Percentiles rank a stretch among this genome's conserved stretches.
These are phyloP conservation scores for Harrya chromipes DNA, from an alignment of 768 basidiomycete species.

Conservation along the genomic window DNA sequence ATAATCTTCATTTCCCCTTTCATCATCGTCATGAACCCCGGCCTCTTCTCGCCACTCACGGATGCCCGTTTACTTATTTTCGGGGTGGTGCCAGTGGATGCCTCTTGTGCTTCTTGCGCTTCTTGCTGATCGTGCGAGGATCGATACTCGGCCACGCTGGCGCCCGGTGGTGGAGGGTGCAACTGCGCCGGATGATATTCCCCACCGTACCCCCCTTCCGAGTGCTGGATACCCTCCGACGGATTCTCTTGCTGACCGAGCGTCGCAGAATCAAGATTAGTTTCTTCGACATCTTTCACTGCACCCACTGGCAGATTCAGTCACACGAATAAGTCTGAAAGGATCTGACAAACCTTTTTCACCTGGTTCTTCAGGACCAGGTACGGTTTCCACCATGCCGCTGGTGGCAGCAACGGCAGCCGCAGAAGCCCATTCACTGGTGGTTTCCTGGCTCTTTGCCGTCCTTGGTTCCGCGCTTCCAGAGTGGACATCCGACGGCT, in stretches of 20 bases:
- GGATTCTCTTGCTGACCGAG: background rate
- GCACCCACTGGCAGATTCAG: background rate
- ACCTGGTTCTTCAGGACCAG: background rate
- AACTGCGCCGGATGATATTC: constrained; percentile 29
- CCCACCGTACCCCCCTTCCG: constrained; percentile 8
- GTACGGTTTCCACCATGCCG: too few species aligned
- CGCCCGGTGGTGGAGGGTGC: constrained; percentile 25
- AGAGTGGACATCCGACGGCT: background rate
- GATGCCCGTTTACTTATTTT: background rate
- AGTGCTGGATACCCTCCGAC: background rate
- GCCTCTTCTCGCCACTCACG: constrained; percentile 18
- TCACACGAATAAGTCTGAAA: background rate
- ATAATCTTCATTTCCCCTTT: constrained; percentile 35
- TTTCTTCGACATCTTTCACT: background rate
- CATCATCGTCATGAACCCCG: constrained; percentile 27
- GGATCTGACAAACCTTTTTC: constrained; percentile 11
- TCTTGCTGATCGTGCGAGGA: background rate
- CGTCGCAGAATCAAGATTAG: background rate
- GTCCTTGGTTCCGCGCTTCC: background rate
- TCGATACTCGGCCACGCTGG: constrained; percentile 15
- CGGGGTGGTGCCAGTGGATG: background rate
- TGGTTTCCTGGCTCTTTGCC: background rate
- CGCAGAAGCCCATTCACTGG: background rate
- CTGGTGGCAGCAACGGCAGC: background rate
- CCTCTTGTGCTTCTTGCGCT: background rate